Evolutionary conservation across 495 filamentous ascomycete species (phyloP).

Genomic region (Penicillium salamii): DNA sequence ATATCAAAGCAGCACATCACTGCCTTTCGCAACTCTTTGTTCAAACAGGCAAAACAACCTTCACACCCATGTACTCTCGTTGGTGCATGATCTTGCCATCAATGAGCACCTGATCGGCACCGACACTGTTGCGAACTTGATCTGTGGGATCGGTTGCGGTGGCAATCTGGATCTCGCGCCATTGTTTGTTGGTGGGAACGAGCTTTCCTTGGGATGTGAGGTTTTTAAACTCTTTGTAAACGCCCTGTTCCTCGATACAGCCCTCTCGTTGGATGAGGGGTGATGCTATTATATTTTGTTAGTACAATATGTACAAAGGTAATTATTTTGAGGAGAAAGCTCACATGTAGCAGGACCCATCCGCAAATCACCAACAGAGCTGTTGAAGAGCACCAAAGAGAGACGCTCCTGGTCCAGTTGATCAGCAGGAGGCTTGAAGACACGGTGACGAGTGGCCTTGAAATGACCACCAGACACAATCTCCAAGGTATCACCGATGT

Average conservation of each 20-base stretch:
- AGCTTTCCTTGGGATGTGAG: slow-evolving; percentile 31
- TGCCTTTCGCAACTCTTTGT: neutral
- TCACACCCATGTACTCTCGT: slow-evolving; percentile 43
- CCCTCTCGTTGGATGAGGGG: slow-evolving; percentile 40
- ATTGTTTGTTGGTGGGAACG: slow-evolving; percentile 38
- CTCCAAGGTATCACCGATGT: slow-evolving; percentile 46
- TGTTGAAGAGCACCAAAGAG: slow-evolving; percentile 44
- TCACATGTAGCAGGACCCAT: slow-evolving; percentile 30
- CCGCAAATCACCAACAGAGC: slow-evolving; percentile 35
- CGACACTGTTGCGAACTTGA: slow-evolving; percentile 31
- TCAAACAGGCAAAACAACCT: slow-evolving; percentile 40
- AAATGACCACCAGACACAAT: slow-evolving; percentile 49
- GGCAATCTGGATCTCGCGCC: slow-evolving; percentile 41
- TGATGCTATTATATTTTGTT: slow-evolving; percentile 17
- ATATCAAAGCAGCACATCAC: neutral
- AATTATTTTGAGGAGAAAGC: too few relatives aligned
- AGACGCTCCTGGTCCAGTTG: slow-evolving; percentile 39
- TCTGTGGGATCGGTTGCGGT: slow-evolving; percentile 41
- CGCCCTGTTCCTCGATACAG: slow-evolving; percentile 39
- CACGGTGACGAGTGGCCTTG: slow-evolving; percentile 45
- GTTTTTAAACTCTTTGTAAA: slow-evolving; percentile 38
- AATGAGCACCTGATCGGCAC: slow-evolving; percentile 35
- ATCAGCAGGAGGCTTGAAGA: slow-evolving; percentile 40
- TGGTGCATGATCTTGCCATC: slow-evolving; percentile 43
- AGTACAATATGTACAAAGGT: too few relatives aligned